A percentile compares a stretch with the other conserved stretches of the same genome.
Conservation (phyloP, 768 basidiomycete species). For the Lanmaoa rubissima region DNA sequence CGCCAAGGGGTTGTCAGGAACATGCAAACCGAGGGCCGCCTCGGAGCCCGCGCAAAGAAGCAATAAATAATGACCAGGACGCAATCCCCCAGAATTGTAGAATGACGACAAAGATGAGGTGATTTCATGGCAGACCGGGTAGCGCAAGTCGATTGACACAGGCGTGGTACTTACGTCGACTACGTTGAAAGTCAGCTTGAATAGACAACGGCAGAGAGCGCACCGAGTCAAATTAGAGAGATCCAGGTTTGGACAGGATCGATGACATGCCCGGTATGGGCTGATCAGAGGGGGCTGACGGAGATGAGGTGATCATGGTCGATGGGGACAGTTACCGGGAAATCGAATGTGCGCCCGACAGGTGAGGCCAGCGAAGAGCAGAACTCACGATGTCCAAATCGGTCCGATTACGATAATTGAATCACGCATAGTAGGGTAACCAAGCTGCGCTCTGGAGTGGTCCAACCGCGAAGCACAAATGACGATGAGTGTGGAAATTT, state of each 20-base stretch:
- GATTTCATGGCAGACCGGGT: slow-evolving; percentile 17
- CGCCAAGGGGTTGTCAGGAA: slow-evolving; percentile 26
- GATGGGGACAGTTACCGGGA: not conserved
- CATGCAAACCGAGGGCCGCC: slow-evolving; percentile 20
- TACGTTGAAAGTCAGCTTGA: slow-evolving; percentile 10
- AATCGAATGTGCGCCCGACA: not conserved
- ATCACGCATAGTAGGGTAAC: not conserved
- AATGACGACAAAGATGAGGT: slow-evolving; percentile 25
- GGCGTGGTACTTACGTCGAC: slow-evolving; percentile 10
- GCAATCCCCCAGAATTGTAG: not conserved
- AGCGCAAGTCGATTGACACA: slow-evolving; percentile 12
- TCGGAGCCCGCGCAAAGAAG: slow-evolving; percentile 34
- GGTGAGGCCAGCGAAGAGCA: slow-evolving; percentile 4
- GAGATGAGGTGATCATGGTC: slow-evolving; percentile 6
- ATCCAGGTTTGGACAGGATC: not conserved
- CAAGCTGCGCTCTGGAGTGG: not conserved
- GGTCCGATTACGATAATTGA: not conserved
- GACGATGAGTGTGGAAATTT: not conserved
- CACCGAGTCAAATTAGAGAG: not conserved
- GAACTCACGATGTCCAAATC: not conserved
- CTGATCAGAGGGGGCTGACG: slow-evolving; percentile 3
- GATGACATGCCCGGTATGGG: not conserved
- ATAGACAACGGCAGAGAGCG: slow-evolving; percentile 9
- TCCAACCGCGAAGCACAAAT: not conserved
- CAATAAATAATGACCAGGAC: not conserved